Evolutionary conservation across 2,329 filamentous ascomycete species (phyloP), one percentile per base, ranked within the genome.

Genomic region (Scortechinia acanthostroma): DNA sequence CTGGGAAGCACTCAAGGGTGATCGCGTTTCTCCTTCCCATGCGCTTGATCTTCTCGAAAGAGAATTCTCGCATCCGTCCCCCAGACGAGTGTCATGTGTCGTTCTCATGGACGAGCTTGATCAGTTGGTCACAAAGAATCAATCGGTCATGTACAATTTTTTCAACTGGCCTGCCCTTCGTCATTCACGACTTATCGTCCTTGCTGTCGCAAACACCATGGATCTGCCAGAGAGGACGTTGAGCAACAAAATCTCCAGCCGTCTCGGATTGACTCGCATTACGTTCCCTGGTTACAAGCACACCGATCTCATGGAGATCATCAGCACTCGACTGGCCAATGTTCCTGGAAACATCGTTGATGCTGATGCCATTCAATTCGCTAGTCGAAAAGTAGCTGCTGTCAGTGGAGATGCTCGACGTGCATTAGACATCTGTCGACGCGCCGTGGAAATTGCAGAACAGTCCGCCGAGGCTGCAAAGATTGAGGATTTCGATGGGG

Each of bases 81-180:
- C 93, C 20, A 80, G 93, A 43, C 79, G 93, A 49, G 89, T 95
- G 4, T 93, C 94, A 1, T 97, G 91, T 58, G 93, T 98, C 14
- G 93, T 98, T 2, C 69, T 98, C 43, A 98, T 98, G 93, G 93
- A 98, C 57, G 93, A 98, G 65, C 75, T 98, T 42, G 93, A 98
- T 60, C 93, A 98, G 65, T 77, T 98, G 4, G 94, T 98, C 3
- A 98, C 93, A 13, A 93, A 91, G 58, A 97, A 95, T 57, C 94
- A 98, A 62, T 91, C 88, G n/a, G 93, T 98, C 65, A 98, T 98
- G 93, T 98, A 98, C 69, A 98, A 98, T 64, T 98, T 98, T 64
- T 98, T 98, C 76, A 98, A 98, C 59, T 98, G 93, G 93, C 93
- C 93, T 3, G 87, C 88, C 10, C 72, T 97, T 45, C 80, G 88